Evolutionary conservation across 345 rosid genomes (phyloP).

Genomic region (Passiflora organensis): DNA sequence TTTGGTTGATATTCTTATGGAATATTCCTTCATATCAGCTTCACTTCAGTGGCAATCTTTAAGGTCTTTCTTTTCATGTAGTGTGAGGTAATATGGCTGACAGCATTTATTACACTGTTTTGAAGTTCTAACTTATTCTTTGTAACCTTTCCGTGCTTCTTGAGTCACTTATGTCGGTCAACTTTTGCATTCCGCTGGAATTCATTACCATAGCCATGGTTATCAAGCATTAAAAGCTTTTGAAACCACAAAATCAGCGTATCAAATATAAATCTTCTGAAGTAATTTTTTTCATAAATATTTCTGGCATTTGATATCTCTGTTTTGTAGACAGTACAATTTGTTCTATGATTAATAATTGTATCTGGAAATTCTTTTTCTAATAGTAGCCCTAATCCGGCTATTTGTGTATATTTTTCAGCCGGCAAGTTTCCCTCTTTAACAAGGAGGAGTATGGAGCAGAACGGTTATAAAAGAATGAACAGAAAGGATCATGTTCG

Average conservation of each 20-base stretch:
- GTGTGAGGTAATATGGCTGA: constrained; percentile 11
- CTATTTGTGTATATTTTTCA: constrained; percentile 14
- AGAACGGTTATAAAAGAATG: constrained; percentile 51
- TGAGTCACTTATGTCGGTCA: constrained; percentile 9
- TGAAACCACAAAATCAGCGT: constrained; percentile 4
- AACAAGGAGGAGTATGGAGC: constrained; percentile 41
- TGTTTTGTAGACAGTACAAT: too few species aligned
- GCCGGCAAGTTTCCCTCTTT: constrained; percentile 19
- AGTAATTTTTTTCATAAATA: too few species aligned
- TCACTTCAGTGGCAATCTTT: too few species aligned
- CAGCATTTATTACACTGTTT: constrained; percentile 10
- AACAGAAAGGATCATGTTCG: constrained; percentile 46
- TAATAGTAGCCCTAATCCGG: too few species aligned
- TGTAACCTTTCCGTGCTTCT: background rate
- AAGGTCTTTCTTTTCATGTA: constrained; percentile 24
- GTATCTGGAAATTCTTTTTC: too few species aligned
- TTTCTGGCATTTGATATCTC: too few species aligned
- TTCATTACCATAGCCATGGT: constrained; percentile 13
- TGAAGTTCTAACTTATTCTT: too few species aligned
- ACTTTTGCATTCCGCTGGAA: constrained; percentile 4
- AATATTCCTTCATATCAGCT: too few species aligned
- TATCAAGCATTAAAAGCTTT: too few species aligned
- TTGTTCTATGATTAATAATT: too few species aligned
- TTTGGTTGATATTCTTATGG: too few species aligned
- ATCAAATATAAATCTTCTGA: background rate